phyloP scores from a whole-genome alignment of 2,329 filamentous ascomycete genomes.

The Fusarium cyanostomum region DNA sequence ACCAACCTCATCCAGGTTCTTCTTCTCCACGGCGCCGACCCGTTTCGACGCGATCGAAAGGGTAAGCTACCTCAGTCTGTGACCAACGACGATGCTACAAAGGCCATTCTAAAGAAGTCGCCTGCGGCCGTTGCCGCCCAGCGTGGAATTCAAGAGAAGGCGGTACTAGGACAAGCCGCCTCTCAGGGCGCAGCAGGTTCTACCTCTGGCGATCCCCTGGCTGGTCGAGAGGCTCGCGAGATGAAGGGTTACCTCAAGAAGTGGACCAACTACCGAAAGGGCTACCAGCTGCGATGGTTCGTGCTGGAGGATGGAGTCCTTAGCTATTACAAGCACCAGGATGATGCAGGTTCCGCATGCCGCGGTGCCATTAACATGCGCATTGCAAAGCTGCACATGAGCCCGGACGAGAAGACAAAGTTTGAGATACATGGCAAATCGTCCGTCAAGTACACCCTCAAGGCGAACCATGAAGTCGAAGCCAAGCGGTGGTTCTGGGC shows the following conservation, averaged over 20 bases:
- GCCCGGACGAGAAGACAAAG: slow-evolving; percentile 94
- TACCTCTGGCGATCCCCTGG: slow-evolving; percentile 67
- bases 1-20: slow-evolving; percentile 88
- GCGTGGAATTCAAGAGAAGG: slow-evolving; percentile 95
- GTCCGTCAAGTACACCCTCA: slow-evolving; percentile 97
- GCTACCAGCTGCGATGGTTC: slow-evolving; percentile 97
- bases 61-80: slow-evolving; percentile 96
- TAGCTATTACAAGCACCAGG: slow-evolving; percentile 99
- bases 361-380: slow-evolving; percentile 99
- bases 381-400: slow-evolving; percentile 95
- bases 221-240: slow-evolving; percentile 87
- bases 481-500: slow-evolving; percentile 99
- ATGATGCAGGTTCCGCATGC: slow-evolving; percentile 94
- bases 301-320: slow-evolving; percentile 96
- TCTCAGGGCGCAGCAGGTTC: slow-evolving; percentile 64
- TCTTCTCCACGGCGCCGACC: slow-evolving; percentile 92
- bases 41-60: slow-evolving; percentile 92
- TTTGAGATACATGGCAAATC: slow-evolving; percentile 99
- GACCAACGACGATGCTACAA: slow-evolving; percentile 91
- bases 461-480: slow-evolving; percentile 97
- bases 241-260: slow-evolving; percentile 99
- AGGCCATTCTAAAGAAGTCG: slow-evolving; percentile 89
- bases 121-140: slow-evolving; percentile 95
- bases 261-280: slow-evolving; percentile 98
- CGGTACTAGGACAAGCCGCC: slow-evolving; percentile 81